phyloP scores from a whole-genome alignment of 768 basidiomycete species.

The Auricularia sp. region DNA sequence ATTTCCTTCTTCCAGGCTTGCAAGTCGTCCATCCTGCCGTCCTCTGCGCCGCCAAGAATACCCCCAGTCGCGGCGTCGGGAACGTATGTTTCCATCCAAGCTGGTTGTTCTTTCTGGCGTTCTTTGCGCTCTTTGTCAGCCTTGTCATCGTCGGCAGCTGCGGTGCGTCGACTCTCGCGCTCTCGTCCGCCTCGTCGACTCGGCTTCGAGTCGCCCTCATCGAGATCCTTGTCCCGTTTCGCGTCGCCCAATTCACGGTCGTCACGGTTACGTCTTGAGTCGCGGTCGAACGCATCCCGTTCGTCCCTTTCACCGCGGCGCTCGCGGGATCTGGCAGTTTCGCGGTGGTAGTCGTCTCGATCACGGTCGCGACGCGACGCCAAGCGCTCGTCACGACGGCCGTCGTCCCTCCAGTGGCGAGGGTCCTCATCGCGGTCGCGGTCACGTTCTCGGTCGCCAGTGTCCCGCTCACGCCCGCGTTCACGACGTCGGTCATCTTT shows the following conservation, averaged over 20 bases:
- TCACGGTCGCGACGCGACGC: slow-evolving; percentile 53
- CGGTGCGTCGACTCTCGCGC: background rate
- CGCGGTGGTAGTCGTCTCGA: slow-evolving; percentile 57
- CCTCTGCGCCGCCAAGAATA: slow-evolving; percentile 42
- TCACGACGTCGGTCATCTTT: slow-evolving; percentile 27
- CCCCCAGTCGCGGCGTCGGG: slow-evolving; percentile 39
- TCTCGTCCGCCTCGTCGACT: background rate
- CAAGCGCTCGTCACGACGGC: slow-evolving; percentile 67
- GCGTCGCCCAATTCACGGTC: slow-evolving; percentile 13
- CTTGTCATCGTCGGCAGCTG: slow-evolving; percentile 31
- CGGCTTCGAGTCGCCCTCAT: background rate
- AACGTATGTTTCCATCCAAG: slow-evolving; percentile 87
- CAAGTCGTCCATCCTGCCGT: slow-evolving; percentile 71
- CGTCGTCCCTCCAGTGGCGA: slow-evolving; percentile 74
- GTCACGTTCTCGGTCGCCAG: slow-evolving; percentile 7
- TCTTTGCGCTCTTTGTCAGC: slow-evolving; percentile 38
- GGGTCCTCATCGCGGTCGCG: slow-evolving; percentile 46
- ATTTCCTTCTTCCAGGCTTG: slow-evolving; percentile 82
- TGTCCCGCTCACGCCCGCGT: slow-evolving; percentile 21
- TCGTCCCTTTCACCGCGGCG: slow-evolving; percentile 31
- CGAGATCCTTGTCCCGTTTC: slow-evolving; percentile 38
- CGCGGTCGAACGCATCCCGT: slow-evolving; percentile 10
- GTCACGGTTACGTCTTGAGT: background rate
- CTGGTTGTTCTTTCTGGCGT: slow-evolving; percentile 57
- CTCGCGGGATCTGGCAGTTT: slow-evolving; percentile 42